phyloP scores from a whole-genome alignment of 176 grass and related monocot genomes.

The Eremochloa ophiuroides region DNA sequence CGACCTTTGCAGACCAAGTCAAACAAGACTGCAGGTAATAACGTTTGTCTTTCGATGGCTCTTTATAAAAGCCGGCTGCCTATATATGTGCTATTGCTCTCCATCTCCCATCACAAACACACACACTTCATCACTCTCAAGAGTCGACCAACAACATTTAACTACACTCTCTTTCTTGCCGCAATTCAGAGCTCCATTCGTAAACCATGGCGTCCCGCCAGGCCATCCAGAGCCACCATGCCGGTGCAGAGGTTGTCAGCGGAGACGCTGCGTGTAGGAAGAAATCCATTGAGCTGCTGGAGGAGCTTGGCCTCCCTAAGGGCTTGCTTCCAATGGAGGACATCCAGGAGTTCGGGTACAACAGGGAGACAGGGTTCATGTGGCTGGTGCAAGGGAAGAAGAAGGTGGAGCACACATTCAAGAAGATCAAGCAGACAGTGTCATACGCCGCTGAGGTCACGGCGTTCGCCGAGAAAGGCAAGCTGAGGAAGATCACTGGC shows the following conservation, averaged over 20 bases:
- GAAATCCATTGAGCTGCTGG: constrained; percentile 10
- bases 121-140: too few relatives aligned
- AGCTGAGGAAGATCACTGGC: constrained; percentile 26
- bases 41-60: too few relatives aligned
- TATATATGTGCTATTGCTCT: not conserved
- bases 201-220: not conserved
- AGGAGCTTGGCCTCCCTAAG: constrained; percentile 28
- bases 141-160: not conserved
- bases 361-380: not conserved
- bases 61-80: not conserved
- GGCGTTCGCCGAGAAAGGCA: not conserved
- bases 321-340: constrained; percentile 31
- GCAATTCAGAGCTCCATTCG: not conserved
- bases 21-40: not conserved
- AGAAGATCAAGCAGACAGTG: constrained; percentile 36
- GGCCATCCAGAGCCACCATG: not conserved
- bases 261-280: not conserved
- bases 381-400: constrained; percentile 44
- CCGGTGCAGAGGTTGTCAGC: not conserved
- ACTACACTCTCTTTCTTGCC: not conserved
- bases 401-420: constrained; percentile 36
- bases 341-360: constrained; percentile 30
- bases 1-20: not conserved
- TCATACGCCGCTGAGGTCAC: constrained; percentile 2
- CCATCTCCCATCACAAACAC: not conserved